Conservation (phyloP, 495 filamentous ascomycete genomes). For the Daldinia concentrica region DNA sequence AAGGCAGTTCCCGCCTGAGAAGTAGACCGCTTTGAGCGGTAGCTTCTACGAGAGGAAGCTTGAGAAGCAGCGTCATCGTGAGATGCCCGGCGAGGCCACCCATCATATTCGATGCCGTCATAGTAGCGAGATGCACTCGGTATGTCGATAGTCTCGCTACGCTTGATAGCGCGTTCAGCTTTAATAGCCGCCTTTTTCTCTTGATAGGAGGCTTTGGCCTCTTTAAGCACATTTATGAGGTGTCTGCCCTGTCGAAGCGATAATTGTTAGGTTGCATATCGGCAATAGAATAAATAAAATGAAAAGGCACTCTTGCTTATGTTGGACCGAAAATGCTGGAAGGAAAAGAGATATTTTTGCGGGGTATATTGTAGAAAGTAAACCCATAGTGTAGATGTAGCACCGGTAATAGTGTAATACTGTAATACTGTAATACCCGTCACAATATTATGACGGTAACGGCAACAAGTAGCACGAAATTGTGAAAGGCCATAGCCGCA, state of each 20-base stretch:
- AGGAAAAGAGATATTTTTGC: conserved; percentile 20
- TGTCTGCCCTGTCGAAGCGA: conserved; percentile 76
- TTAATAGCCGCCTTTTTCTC: conserved; percentile 82
- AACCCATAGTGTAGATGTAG: conserved; percentile 6
- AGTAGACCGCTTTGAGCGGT: conserved; percentile 45
- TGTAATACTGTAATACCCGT: not conserved
- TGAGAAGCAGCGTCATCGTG: conserved; percentile 53
- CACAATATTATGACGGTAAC: not conserved
- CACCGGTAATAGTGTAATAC: not conserved
- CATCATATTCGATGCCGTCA: conserved; percentile 37
- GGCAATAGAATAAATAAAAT: not conserved
- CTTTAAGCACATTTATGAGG: conserved; percentile 83
- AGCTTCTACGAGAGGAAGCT: conserved; percentile 49
- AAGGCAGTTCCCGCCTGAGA: conserved; percentile 47
- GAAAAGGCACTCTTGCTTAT: not conserved
- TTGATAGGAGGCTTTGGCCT: conserved; percentile 84
- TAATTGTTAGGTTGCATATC: conserved; percentile 24
- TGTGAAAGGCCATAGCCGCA: not conserved
- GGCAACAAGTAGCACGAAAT: conserved; percentile 8
- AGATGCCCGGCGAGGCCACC: conserved; percentile 40
- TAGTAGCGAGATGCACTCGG: conserved; percentile 39
- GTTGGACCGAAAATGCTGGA: not conserved
- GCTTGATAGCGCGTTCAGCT: conserved; percentile 63
- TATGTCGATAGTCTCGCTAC: conserved; percentile 56
- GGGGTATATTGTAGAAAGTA: conserved; percentile 38